Percentiles rank a stretch among this genome's conserved stretches.
phyloP scores from a whole-genome alignment of 1,284 basidiomycete species.

The Marasmius oreades region DNA sequence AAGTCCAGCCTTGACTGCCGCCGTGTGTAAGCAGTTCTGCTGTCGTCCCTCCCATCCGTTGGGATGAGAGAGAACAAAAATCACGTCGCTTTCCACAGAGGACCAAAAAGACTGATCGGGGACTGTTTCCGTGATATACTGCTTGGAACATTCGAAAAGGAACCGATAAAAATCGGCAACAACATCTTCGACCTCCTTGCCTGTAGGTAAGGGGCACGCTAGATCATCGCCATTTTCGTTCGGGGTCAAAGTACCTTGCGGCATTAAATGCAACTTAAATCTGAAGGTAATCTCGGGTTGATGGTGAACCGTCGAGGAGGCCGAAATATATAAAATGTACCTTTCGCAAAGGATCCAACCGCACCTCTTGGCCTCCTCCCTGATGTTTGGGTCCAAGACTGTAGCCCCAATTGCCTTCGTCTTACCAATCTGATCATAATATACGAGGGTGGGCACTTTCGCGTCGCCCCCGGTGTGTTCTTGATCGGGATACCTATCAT shows the following conservation, averaged over 20 bases:
- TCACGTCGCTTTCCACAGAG: constrained; percentile 23
- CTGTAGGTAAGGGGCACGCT: constrained; percentile 32
- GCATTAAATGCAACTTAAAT: constrained; percentile 44
- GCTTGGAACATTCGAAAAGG: constrained; percentile 30
- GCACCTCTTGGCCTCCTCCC: constrained; percentile 33
- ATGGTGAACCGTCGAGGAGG: background rate
- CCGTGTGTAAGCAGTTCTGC: constrained; percentile 16
- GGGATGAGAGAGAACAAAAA: constrained; percentile 14
- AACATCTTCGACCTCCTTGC: constrained; percentile 33
- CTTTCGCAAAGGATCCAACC: constrained; percentile 32
- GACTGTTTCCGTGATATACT: constrained; percentile 36
- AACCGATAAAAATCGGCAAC: constrained; percentile 42
- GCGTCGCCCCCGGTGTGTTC: constrained; percentile 35
- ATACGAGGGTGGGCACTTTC: constrained; percentile 44
- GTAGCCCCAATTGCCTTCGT: constrained; percentile 39
- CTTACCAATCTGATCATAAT: constrained; percentile 33
- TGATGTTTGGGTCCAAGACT: constrained; percentile 27
- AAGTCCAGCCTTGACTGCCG: constrained; percentile 17
- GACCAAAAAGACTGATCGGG: constrained; percentile 30
- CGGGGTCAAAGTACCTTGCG: constrained; percentile 21
- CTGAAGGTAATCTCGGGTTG: constrained; percentile 19
- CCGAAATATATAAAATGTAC: constrained; percentile 20
- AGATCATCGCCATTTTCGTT: constrained; percentile 20
- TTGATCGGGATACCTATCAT: constrained; percentile 26
- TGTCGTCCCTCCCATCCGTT: constrained; percentile 18